Conservation (phyloP, 768 basidiomycete genomes). For the Psilocybe tampanensis region DNA sequence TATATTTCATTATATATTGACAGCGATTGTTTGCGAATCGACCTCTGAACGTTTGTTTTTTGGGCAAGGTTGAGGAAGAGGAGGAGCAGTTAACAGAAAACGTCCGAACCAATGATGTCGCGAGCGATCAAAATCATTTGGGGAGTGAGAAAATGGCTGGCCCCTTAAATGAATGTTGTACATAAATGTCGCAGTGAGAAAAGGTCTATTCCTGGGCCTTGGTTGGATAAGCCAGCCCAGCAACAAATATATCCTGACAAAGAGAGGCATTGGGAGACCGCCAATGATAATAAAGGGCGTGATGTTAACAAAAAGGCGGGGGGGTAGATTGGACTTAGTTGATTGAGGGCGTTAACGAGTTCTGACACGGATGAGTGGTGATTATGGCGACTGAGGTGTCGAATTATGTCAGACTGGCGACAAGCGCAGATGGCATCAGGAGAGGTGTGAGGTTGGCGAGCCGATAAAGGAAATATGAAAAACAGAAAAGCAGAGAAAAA, state of each 20-base stretch:
- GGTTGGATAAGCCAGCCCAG: background rate
- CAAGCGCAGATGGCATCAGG: conserved; percentile 20
- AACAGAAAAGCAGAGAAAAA: background rate
- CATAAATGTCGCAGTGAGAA: background rate
- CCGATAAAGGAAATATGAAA: conserved; percentile 18
- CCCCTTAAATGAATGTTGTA: background rate
- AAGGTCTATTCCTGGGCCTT: conserved; percentile 7
- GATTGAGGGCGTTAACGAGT: background rate
- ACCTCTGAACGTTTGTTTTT: background rate
- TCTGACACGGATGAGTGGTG: background rate
- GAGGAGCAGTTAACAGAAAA: background rate
- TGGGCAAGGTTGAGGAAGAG: background rate
- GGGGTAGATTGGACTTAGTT: background rate
- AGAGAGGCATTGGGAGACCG: background rate
- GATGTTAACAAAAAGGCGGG: background rate
- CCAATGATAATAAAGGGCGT: background rate
- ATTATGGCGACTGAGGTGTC: background rate
- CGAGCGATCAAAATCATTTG: conserved; percentile 1
- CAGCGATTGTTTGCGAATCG: background rate
- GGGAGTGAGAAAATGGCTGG: conserved; percentile 9
- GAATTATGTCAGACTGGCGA: conserved; percentile 4
- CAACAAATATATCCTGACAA: background rate
- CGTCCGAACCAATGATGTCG: background rate
- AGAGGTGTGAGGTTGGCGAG: conserved; percentile 17
- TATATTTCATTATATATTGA: background rate